A percentile compares a stretch with the other conserved stretches of the same genome.
These are phyloP conservation scores for Austroboletus eburneus DNA, from an alignment of 768 basidiomycete species.

Conservation along the genomic window DNA sequence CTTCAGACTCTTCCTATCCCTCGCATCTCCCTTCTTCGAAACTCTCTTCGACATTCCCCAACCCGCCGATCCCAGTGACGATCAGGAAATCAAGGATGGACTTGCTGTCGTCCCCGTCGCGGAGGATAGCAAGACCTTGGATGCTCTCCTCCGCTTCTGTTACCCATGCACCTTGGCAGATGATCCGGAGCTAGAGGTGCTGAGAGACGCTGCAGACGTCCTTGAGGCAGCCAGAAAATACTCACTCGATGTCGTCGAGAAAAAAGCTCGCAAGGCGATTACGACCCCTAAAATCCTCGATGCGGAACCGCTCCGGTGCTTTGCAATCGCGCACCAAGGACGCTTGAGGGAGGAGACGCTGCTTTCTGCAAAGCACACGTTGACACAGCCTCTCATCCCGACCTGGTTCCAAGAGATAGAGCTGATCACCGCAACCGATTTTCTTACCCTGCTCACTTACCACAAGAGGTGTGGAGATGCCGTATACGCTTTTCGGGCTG, in stretches of 20 bases:
- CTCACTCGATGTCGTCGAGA: conserved; percentile 17
- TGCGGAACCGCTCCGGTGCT: conserved; percentile 25
- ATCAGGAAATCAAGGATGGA: no score
- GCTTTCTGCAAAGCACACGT: conserved; percentile 28
- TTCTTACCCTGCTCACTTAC: conserved; percentile 25
- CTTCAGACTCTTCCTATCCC: no score
- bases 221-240: conserved; percentile 20
- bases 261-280: conserved; percentile 19
- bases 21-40: no score
- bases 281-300: conserved; percentile 16
- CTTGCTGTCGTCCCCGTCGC: conserved; percentile 12
- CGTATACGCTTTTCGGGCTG: not conserved
- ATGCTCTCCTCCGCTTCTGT: conserved; percentile 22
- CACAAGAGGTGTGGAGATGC: conserved; percentile 16
- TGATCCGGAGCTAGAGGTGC: conserved; percentile 9
- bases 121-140: conserved; percentile 20
- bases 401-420: conserved; percentile 24
- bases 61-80: no score
- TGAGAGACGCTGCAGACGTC: conserved; percentile 10
- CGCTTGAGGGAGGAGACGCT: conserved; percentile 19
- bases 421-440: conserved; percentile 23
- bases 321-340: conserved; percentile 28
- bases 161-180: conserved; percentile 20
- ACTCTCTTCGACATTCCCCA: no score
- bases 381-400: conserved; percentile 23